Evolutionary conservation across 768 basidiomycete genomes (phyloP).

Genomic region (Dioszegia crocea): DNA sequence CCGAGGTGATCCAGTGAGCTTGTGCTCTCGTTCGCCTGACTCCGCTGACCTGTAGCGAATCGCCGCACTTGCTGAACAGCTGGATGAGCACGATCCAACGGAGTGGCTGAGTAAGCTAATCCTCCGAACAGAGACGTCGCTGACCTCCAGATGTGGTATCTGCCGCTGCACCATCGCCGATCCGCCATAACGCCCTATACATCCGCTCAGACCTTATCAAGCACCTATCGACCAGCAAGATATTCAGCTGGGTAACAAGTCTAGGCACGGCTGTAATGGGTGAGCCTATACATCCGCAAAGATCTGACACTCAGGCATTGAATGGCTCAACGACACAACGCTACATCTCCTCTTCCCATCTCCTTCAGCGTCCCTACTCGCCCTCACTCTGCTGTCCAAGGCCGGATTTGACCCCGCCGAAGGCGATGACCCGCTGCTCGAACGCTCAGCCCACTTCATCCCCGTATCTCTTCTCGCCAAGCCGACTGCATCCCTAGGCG

Average conservation of each 20-base stretch:
- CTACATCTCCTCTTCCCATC: slow-evolving; percentile 40
- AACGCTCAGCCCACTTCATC: slow-evolving; percentile 44
- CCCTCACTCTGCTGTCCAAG: slow-evolving; percentile 40
- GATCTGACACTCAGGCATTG: slow-evolving; percentile 38
- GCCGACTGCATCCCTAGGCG: slow-evolving; percentile 16
- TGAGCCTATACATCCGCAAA: slow-evolving; percentile 4
- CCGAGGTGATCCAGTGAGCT: slow-evolving; percentile 34
- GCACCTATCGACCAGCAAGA: slow-evolving; percentile 39
- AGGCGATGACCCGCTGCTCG: slow-evolving; percentile 45
- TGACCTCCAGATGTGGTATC: slow-evolving; percentile 22
- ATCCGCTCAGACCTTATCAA: slow-evolving; percentile 38
- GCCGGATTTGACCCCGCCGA: slow-evolving; percentile 47
- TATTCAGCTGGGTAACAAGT: slow-evolving; percentile 37
- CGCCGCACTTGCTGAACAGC: slow-evolving; percentile 32
- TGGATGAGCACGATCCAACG: slow-evolving; percentile 38
- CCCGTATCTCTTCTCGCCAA: slow-evolving; percentile 35
- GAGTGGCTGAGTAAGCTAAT: slow-evolving; percentile 38
- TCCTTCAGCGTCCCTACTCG: slow-evolving; percentile 32
- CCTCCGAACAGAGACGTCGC: not conserved
- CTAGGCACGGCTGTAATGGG: slow-evolving; percentile 40
- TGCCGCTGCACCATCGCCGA: slow-evolving; percentile 20
- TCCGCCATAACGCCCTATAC: slow-evolving; percentile 32
- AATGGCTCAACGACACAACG: slow-evolving; percentile 48
- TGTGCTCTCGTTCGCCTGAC: not conserved
- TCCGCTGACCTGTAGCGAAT: slow-evolving; percentile 25